phyloP scores from a whole-genome alignment of 2,329 filamentous ascomycete species.

The Ophiostoma tasmaniense region DNA sequence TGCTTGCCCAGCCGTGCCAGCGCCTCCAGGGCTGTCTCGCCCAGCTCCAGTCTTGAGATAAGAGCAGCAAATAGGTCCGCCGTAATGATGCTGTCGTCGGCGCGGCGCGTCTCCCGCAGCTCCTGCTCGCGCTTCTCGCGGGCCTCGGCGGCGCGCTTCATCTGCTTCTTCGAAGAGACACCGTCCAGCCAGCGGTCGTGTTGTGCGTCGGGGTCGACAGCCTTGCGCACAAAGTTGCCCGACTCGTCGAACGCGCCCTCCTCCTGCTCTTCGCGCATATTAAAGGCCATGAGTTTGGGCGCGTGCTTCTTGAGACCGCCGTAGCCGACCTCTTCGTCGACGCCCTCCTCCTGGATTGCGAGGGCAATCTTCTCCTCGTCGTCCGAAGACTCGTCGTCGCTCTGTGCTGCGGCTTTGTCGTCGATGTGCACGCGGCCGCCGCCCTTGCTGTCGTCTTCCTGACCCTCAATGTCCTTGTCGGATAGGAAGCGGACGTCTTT shows the following conservation, averaged over 20 bases:
- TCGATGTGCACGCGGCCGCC: slow-evolving; percentile 10
- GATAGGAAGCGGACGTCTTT: slow-evolving; percentile 55
- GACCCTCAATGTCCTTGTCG: slow-evolving; percentile 63
- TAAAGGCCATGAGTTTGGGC: slow-evolving; percentile 92
- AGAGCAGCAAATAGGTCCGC: slow-evolving; percentile 66
- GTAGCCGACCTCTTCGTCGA: slow-evolving; percentile 84
- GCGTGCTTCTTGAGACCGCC: slow-evolving; percentile 89
- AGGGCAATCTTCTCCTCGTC: slow-evolving; percentile 65
- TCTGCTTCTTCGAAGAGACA: slow-evolving; percentile 85
- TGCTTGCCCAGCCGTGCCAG: slow-evolving; percentile 69
- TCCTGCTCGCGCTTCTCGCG: slow-evolving; percentile 79
- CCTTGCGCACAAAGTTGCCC: slow-evolving; percentile 87
- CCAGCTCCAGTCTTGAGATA: slow-evolving; percentile 63
- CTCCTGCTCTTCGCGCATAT: slow-evolving; percentile 81
- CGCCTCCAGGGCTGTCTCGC: slow-evolving; percentile 83
- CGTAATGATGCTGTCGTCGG: slow-evolving; percentile 82
- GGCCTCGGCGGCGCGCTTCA: slow-evolving; percentile 77
- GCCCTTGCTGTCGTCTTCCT: slow-evolving; percentile 47
- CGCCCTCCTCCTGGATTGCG: slow-evolving; percentile 63
- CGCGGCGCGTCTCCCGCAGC: slow-evolving; percentile 58
- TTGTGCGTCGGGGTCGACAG: slow-evolving; percentile 75
- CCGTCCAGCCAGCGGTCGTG: slow-evolving; percentile 93
- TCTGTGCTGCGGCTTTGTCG: slow-evolving; percentile 28
- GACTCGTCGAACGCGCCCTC: slow-evolving; percentile 86
- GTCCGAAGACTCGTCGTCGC: slow-evolving; percentile 5